Percentiles rank a stretch among this genome's conserved stretches.
These are phyloP conservation scores for Salvia hispanica DNA, from an alignment of 257 asterid genomes.

Conservation along the genomic window DNA sequence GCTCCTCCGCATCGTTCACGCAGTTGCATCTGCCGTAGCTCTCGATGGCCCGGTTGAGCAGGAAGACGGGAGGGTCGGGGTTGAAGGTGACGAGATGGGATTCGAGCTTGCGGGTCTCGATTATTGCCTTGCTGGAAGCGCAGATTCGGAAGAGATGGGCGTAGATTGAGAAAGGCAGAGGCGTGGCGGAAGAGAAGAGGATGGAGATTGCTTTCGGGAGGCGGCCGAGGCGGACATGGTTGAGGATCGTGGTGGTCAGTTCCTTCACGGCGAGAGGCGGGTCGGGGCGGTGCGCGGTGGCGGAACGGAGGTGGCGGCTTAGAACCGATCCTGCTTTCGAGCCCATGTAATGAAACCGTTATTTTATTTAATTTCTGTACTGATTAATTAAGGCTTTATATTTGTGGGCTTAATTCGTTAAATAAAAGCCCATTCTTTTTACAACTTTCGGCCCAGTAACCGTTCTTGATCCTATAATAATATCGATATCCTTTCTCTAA, in stretches of 20 bases:
- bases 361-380: background rate
- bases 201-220: conserved; percentile 63
- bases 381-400: background rate
- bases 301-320: too few species aligned
- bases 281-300: too few species aligned
- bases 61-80: conserved; percentile 65
- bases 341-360: too few species aligned
- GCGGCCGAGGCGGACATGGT: conserved; percentile 38
- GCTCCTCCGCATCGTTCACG: conserved; percentile 56
- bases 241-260: too few species aligned
- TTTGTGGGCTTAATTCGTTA: too few species aligned
- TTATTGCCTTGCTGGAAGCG: conserved; percentile 51
- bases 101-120: conserved; percentile 71
- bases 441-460: too few species aligned
- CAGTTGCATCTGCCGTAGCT: conserved; percentile 63
- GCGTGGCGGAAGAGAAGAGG: conserved; percentile 53
- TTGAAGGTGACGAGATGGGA: conserved; percentile 55
- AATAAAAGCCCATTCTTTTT: too few species aligned
- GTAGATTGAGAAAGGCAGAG: conserved; percentile 57
- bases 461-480: too few species aligned
- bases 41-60: conserved; percentile 81
- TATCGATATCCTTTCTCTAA: too few species aligned
- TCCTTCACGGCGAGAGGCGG: too few species aligned
- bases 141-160: conserved; percentile 64
- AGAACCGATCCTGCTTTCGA: too few species aligned